Percentiles rank a stretch among this genome's conserved stretches.
phyloP scores from a whole-genome alignment of 1,139 yeast genomes.

The Protomyces arabidopsidicola region DNA sequence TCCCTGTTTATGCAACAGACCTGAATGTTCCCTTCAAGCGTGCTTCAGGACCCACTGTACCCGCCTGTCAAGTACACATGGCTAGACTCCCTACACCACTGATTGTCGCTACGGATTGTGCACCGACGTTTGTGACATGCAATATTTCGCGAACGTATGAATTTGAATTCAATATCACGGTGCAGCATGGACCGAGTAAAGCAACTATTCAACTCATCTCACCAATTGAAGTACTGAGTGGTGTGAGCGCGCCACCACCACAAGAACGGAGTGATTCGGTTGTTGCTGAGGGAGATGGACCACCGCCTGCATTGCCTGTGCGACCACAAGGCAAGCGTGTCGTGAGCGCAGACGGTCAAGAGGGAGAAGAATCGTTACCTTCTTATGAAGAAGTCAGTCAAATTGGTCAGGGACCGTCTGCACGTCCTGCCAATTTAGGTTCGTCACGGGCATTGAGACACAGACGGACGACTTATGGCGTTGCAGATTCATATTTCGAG shows the following conservation, averaged over 20 bases:
- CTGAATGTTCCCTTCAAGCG: conserved; percentile 12
- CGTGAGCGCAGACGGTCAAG: neutral
- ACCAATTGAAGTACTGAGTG: conserved; percentile 12
- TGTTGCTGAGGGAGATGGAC: neutral
- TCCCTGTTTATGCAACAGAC: conserved; percentile 4
- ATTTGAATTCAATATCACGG: conserved; percentile 47
- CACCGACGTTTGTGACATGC: conserved; percentile 56
- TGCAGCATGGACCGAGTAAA: conserved; percentile 39
- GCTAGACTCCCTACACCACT: conserved; percentile 10
- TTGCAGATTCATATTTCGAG: neutral
- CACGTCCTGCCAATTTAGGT: neutral
- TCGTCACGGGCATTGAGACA: neutral
- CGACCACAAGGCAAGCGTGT: neutral
- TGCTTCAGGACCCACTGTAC: neutral
- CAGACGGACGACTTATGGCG: neutral
- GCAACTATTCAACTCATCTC: conserved; percentile 8
- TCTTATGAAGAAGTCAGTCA: neutral
- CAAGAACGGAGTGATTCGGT: neutral
- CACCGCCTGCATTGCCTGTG: neutral
- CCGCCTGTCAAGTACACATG: neutral
- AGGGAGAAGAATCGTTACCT: neutral
- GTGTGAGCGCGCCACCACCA: conserved; percentile 22
- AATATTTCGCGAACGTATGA: conserved; percentile 52
- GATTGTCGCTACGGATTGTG: conserved; percentile 7
- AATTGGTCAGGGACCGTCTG: neutral